Evolutionary conservation across 192 early-diverging fungal species (phyloP).

Genomic region (Phlyctochytrium bullatum): DNA sequence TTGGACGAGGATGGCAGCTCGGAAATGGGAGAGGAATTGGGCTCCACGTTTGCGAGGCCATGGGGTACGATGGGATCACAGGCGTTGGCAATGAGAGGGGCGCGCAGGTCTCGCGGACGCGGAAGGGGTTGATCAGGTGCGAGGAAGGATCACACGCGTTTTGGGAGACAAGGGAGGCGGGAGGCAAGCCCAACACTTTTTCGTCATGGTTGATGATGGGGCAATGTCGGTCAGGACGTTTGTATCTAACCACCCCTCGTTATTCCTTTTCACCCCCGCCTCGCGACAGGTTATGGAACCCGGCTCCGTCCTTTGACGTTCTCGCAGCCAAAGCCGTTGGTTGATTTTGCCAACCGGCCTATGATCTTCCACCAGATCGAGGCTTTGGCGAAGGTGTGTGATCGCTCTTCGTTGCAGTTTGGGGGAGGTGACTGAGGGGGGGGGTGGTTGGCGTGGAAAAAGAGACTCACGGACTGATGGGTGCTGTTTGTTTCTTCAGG

Average conservation of each 20-base stretch:
- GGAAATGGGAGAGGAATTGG: no score
- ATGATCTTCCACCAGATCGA: slow-evolving; percentile 99
- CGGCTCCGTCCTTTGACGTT: slow-evolving; percentile 96
- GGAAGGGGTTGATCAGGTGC: no score
- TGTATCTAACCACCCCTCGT: no score
- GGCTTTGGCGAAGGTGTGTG: slow-evolving; percentile 85
- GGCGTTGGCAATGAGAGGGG: no score
- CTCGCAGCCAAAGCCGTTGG: slow-evolving; percentile 95
- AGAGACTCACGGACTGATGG: no score
- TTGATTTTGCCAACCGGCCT: slow-evolving; percentile 99
- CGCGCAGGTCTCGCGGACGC: no score
- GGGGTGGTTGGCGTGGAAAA: neutral
- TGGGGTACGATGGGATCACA: no score
- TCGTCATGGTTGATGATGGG: no score
- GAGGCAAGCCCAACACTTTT: neutral
- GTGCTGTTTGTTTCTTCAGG: slow-evolving; percentile 54
- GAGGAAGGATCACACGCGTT: neutral
- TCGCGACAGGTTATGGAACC: slow-evolving; percentile 98
- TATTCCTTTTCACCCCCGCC: neutral
- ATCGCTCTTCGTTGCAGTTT: neutral
- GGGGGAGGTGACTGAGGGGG: no score
- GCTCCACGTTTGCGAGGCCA: no score
- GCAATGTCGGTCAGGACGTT: no score
- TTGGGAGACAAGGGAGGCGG: neutral
- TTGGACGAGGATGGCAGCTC: no score